phyloP scores from a whole-genome alignment of 768 basidiomycete genomes.

The Macrolepiota dolichaula region DNA sequence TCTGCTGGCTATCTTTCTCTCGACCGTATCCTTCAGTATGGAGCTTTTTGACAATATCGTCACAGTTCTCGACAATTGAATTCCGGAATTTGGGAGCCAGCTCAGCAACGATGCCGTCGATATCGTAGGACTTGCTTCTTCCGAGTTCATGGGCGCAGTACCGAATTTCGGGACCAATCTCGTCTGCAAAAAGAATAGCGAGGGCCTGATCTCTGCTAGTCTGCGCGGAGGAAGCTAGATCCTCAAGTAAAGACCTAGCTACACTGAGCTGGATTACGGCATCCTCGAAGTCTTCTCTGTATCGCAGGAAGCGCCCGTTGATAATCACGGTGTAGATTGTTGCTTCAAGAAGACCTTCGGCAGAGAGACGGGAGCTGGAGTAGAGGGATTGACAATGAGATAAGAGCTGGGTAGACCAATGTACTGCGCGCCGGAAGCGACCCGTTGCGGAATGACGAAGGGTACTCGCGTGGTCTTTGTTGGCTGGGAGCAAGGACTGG shows the following conservation, averaged over 20 bases:
- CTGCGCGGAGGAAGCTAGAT: conserved; percentile 56
- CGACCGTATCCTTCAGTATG: conserved; percentile 36
- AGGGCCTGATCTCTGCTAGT: conserved; percentile 87
- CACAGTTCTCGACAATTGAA: conserved; percentile 63
- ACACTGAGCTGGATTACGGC: conserved; percentile 74
- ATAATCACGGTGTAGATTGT: conserved; percentile 77
- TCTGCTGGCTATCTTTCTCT: conserved; percentile 37
- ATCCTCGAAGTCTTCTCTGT: conserved; percentile 73
- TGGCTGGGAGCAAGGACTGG: conserved; percentile 47
- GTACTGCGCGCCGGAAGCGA: conserved; percentile 74
- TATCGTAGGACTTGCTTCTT: conserved; percentile 72
- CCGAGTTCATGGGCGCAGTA: conserved; percentile 91
- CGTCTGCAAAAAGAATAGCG: conserved; percentile 78
- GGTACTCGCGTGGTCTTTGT: conserved; percentile 47
- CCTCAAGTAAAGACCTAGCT: conserved; percentile 70
- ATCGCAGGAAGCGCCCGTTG: conserved; percentile 80
- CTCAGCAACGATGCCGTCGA: conserved; percentile 70
- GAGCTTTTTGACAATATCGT: conserved; percentile 49
- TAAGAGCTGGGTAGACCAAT: conserved; percentile 75
- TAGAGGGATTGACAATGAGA: conserved; percentile 71
- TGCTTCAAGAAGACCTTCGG: conserved; percentile 62
- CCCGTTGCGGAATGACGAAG: conserved; percentile 74
- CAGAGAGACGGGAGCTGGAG: conserved; percentile 45
- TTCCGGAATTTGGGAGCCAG: conserved; percentile 53
- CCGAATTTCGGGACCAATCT: conserved; percentile 86